Evolutionary conservation across 345 rosid species (phyloP).

Genomic region (Noccaea bulbosa): DNA sequence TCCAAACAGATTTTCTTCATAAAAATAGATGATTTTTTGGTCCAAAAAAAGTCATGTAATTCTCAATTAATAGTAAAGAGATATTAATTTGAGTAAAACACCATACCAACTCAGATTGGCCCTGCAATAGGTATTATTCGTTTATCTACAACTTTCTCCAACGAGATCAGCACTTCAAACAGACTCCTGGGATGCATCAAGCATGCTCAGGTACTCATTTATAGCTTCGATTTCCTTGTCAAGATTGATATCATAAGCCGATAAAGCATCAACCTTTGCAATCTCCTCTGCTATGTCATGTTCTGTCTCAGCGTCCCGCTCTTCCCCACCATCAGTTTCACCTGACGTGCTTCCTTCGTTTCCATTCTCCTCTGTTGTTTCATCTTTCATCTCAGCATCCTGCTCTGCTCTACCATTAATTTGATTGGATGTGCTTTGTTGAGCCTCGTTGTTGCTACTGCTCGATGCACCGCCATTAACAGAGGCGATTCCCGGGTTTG

Average conservation of each 20-base stretch:
- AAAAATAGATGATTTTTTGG: too few relatives aligned
- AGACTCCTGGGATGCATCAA: slow-evolving; percentile 51
- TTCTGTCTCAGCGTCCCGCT: slow-evolving; percentile 81
- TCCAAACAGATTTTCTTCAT: too few relatives aligned
- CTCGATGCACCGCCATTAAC: slow-evolving; percentile 1
- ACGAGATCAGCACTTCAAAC: background rate
- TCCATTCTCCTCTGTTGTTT: slow-evolving; percentile 52
- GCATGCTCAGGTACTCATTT: slow-evolving; percentile 62
- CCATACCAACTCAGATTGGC: slow-evolving; percentile 31
- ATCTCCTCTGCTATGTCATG: slow-evolving; percentile 66
- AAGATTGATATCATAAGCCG: slow-evolving; percentile 81
- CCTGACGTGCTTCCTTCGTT: slow-evolving; percentile 21
- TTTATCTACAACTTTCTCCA: slow-evolving; percentile 26
- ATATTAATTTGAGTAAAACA: background rate
- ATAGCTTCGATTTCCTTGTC: slow-evolving; percentile 74
- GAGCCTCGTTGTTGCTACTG: slow-evolving; percentile 3
- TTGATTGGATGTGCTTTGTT: slow-evolving; percentile 27
- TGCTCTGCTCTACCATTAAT: slow-evolving; percentile 42
- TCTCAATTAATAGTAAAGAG: too few relatives aligned
- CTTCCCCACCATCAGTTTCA: slow-evolving; percentile 36
- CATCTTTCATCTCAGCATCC: slow-evolving; percentile 80
- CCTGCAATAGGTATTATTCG: slow-evolving; percentile 9
- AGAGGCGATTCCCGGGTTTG: slow-evolving; percentile 34
- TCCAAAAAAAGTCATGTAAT: too few relatives aligned
- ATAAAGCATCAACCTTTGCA: slow-evolving; percentile 55